Evolutionary conservation across 2,329 filamentous ascomycete species (phyloP).

Genomic region (Paraphaeosphaeria minitans): DNA sequence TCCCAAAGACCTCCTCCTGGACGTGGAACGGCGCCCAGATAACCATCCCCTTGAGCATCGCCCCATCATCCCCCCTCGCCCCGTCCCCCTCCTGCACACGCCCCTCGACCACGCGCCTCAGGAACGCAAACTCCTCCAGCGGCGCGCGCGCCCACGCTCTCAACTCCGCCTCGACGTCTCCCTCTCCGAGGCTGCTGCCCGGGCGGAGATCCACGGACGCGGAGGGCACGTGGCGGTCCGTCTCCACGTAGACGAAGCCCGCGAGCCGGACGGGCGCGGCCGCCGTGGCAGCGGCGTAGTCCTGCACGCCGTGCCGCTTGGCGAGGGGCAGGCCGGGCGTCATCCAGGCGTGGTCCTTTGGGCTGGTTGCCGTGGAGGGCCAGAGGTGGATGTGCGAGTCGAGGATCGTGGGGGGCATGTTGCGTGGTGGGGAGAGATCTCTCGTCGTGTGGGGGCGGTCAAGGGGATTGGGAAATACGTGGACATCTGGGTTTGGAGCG

Average conservation of each 20-base stretch:
- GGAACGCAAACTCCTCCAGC: conserved; percentile 72
- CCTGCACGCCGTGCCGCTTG: conserved; percentile 66
- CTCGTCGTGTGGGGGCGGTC: not conserved
- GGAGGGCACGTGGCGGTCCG: conserved; percentile 63
- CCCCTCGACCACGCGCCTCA: conserved; percentile 69
- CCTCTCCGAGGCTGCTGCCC: not conserved
- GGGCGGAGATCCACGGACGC: not conserved
- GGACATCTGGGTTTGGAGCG: not conserved
- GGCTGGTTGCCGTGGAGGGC: conserved; percentile 65
- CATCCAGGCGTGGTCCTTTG: conserved; percentile 73
- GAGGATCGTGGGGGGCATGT: conserved; percentile 61
- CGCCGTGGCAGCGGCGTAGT: conserved; percentile 56
- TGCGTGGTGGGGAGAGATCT: not conserved
- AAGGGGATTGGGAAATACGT: not conserved
- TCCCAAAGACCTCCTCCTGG: conserved; percentile 62
- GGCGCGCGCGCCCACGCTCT: conserved; percentile 68
- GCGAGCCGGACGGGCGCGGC: conserved; percentile 17
- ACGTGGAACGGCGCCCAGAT: conserved; percentile 85
- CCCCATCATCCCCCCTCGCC: conserved; percentile 23
- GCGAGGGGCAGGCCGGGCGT: conserved; percentile 60
- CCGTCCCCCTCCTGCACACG: conserved; percentile 67
- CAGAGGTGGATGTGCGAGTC: conserved; percentile 94
- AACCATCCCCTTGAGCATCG: conserved; percentile 70
- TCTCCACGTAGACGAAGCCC: conserved; percentile 84
- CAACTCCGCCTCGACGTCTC: conserved; percentile 22